These are phyloP conservation scores for Blastocladiella emersonii DNA, from an alignment of 371 early-diverging fungal species.

Conservation along the genomic window DNA sequence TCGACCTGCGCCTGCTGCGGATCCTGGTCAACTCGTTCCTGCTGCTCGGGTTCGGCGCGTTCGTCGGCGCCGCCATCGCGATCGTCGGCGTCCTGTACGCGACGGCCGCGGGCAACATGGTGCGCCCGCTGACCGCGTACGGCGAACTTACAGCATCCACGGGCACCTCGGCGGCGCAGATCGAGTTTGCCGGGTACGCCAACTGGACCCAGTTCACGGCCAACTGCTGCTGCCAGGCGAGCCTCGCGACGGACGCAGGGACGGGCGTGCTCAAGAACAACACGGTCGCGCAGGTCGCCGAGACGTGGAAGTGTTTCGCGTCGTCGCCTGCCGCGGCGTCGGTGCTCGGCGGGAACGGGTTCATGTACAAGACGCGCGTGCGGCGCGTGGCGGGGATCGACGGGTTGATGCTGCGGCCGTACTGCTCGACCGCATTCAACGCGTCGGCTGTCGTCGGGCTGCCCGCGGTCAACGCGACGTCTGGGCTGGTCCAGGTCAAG, in stretches of 20 bases:
- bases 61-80: not conserved
- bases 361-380: constrained; percentile 5
- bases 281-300: not conserved
- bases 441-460: not conserved
- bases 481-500: not conserved
- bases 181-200: constrained; percentile 8
- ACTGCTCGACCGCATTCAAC: constrained; percentile 4
- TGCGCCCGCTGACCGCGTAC: not conserved
- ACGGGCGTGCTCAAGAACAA: not conserved
- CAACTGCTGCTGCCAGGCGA: constrained; percentile 8
- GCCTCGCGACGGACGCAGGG: not conserved
- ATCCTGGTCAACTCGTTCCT: constrained; percentile 5
- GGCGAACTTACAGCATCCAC: not conserved
- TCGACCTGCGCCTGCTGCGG: constrained; percentile 1
- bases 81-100: not conserved
- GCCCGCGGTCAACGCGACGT: not conserved
- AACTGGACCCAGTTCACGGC: constrained; percentile 1
- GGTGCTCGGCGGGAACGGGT: not conserved
- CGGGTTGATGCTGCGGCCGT: constrained; percentile 4
- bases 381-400: not conserved
- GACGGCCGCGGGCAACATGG: too few species aligned
- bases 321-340: not conserved
- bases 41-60: constrained; percentile 3
- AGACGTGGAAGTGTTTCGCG: constrained; percentile 4
- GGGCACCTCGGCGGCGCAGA: not conserved